Base-by-base conservation (phyloP, 805 yeast genomes). In the Hanseniaspora taiwanica region DNA sequence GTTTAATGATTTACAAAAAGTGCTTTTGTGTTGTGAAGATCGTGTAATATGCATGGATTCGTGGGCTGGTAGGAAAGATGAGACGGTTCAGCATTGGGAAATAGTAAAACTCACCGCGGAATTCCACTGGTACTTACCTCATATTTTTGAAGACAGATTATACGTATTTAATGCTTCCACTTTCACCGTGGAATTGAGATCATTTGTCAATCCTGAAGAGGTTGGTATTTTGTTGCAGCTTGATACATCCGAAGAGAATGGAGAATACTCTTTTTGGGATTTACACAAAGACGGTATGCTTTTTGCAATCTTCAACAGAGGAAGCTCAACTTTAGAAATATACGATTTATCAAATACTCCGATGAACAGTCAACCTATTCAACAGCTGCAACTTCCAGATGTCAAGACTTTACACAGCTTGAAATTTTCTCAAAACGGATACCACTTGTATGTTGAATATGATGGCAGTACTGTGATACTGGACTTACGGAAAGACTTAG, bases 211-310 rank as follows among this genome's bases (percentile, higher is more conserved):
- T 33, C 36, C 6, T 3, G 21, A 33, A 4, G 21, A 17, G 17
- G 23, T 18, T 18, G 36, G 21, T 10, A 4, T 33, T 18, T 19
- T 33, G 9, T 16, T 19, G n/a, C 21, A 33, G 19, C n/a, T 33
- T 3, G 24, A 20, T 10, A 4, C 6, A 18, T 3, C 4, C 21
- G 24, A 7, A 19, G 4, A 6, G 5, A n/a, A 33, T 12, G 14
- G 23, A n/a, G 24, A 8, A 5, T 6, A 16, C 8, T 14, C 10
- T 16, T 19, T 13, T 18, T 33, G 36, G 4, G 52, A 48, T 17
- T 33, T 60, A 14, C 70, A 65, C 43, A 59, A 56, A 31, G 70
- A 65, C 46, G 69, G 69, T 4, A 37, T 56, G 3, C 38, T 64
- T 18, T 35, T 64, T 8, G 63, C 64, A 5, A 36, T 55, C 21